Evolutionary conservation across 306 rosid species (phyloP).

Genomic region (Fagus crenata): DNA sequence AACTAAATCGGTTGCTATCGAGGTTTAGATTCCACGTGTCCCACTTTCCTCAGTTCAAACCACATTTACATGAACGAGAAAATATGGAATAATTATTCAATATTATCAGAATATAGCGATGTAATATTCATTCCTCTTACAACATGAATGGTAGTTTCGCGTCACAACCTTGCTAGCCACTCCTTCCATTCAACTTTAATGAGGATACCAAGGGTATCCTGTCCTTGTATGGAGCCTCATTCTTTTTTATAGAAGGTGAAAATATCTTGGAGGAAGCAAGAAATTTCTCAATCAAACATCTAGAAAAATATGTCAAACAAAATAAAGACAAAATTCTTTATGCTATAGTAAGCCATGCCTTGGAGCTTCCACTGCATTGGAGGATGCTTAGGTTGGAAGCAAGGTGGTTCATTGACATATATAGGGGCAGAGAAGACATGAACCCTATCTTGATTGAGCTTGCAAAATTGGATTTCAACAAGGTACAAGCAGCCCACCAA

Average conservation of each 20-base stretch:
- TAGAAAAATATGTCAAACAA: background rate
- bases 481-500: constrained; percentile 15
- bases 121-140: too few relatives aligned
- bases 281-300: constrained; percentile 5
- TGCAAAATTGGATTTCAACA: constrained; percentile 21
- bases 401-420: constrained; percentile 29
- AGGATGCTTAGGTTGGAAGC: constrained; percentile 18
- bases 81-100: too few relatives aligned
- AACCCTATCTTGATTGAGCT: constrained; percentile 1
- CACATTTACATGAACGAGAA: too few relatives aligned
- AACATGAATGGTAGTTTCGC: too few relatives aligned
- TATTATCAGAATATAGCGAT: too few relatives aligned
- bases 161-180: too few relatives aligned
- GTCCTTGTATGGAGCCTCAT: constrained; percentile 17
- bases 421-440: background rate
- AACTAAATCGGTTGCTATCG: too few relatives aligned
- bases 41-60: too few relatives aligned
- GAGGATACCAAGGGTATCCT: constrained; percentile 11
- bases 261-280: constrained; percentile 9
- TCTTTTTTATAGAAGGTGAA: constrained; percentile 12
- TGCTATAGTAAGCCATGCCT: background rate
- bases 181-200: background rate
- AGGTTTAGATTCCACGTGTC: too few relatives aligned
- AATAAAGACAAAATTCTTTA: background rate
- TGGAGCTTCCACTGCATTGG: constrained; percentile 33